Evolutionary conservation across 108 stramenopile genomes (phyloP).

Genomic region (Cafeteria roenbergensis): DNA sequence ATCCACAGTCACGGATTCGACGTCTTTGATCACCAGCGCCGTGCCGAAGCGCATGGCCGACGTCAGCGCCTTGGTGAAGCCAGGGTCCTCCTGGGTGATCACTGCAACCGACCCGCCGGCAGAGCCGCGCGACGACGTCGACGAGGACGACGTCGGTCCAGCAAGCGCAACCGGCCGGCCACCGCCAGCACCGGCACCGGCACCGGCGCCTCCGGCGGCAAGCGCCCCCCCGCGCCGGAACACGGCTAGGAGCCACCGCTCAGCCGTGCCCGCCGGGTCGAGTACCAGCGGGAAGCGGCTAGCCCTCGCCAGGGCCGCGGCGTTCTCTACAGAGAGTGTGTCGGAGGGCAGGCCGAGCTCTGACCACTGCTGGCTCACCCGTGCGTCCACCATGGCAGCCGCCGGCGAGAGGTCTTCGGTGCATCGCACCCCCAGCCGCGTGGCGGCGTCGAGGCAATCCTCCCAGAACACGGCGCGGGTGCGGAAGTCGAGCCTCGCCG

Average conservation of each 20-base stretch:
- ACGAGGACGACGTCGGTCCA: not conserved
- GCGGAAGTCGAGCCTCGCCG: constrained; percentile 75
- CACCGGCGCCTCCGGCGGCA: not conserved
- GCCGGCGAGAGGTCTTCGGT: not conserved
- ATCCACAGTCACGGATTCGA: constrained; percentile 59
- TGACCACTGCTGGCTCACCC: constrained; percentile 74
- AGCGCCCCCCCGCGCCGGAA: not conserved
- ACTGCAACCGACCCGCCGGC: constrained; percentile 25
- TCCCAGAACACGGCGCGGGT: constrained; percentile 50
- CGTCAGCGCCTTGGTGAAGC: constrained; percentile 89
- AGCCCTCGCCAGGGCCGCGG: constrained; percentile 72
- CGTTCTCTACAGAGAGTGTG: constrained; percentile 79
- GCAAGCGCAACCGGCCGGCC: not conserved
- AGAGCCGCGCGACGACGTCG: not conserved
- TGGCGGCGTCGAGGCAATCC: constrained; percentile 59
- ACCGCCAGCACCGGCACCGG: too few relatives aligned
- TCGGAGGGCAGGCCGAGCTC: constrained; percentile 73
- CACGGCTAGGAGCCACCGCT: constrained; percentile 25
- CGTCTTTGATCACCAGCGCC: constrained; percentile 81
- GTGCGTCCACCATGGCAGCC: constrained; percentile 12
- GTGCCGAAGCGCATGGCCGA: constrained; percentile 93
- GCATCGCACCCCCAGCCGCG: constrained; percentile 39
- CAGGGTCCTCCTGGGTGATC: constrained; percentile 62
- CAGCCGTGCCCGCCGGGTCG: constrained; percentile 91
- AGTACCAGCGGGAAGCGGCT: constrained; percentile 85